Conservation (phyloP, 495 filamentous ascomycete genomes). For the Xylaria acuta region DNA sequence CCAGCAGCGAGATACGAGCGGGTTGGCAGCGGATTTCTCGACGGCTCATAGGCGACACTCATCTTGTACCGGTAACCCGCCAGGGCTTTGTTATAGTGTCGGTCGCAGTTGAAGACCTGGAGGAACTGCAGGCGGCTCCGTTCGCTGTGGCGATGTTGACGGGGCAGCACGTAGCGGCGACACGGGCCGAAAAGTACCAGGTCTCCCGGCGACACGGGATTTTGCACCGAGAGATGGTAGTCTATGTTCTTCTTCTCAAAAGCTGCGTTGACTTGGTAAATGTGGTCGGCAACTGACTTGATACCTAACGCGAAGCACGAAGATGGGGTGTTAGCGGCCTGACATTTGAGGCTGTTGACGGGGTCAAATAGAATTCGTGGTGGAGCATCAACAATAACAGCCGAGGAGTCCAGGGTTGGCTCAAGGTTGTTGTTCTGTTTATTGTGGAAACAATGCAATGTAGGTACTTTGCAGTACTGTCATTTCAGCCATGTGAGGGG, state of each 20-base stretch:
- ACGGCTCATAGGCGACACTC: conserved; percentile 49
- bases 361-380: not conserved
- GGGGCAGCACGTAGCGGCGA: conserved; percentile 31
- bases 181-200: conserved; percentile 19
- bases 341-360: conserved; percentile 22
- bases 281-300: conserved; percentile 22
- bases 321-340: conserved; percentile 24
- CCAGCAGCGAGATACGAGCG: conserved; percentile 40
- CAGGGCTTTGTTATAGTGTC: conserved; percentile 30
- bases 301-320: conserved; percentile 23
- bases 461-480: no score
- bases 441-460: conserved; percentile 11
- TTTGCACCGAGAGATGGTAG: conserved; percentile 16
- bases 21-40: conserved; percentile 45
- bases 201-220: conserved; percentile 15
- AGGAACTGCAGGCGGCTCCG: conserved; percentile 31
- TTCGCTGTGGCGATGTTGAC: conserved; percentile 31
- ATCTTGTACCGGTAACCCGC: conserved; percentile 41
- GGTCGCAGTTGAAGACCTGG: conserved; percentile 30
- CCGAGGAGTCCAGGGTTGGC: not conserved
- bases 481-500: conserved; percentile 1
- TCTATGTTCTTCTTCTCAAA: conserved; percentile 25
- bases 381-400: conserved; percentile 11
- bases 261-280: conserved; percentile 23
- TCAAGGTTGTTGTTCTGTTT: not conserved